Evolutionary conservation across 305 asterid species (phyloP).

Genomic region (Fraxinus sp.): DNA sequence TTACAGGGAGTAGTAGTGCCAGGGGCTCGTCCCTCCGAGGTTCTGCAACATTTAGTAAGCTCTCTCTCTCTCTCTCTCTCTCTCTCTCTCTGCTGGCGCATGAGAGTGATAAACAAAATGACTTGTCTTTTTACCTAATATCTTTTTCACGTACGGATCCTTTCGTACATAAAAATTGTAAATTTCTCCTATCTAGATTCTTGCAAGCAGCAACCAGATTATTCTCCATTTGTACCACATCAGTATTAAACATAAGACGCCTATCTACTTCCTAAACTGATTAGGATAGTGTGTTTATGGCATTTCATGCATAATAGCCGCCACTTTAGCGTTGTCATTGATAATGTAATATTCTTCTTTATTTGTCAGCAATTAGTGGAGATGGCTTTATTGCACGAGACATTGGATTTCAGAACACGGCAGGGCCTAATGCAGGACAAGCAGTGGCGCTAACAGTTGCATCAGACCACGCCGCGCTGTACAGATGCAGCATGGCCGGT

Average conservation of each 20-base stretch:
- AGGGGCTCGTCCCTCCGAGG: conserved; percentile 50
- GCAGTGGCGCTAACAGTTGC: conserved; percentile 60
- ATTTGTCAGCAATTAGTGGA: conserved; percentile 45
- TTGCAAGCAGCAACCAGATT: not conserved
- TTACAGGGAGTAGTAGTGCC: conserved; percentile 38
- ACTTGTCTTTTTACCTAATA: not conserved
- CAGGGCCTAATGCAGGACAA: conserved; percentile 53
- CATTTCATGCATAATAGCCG: too few species aligned
- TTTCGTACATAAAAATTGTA: not conserved
- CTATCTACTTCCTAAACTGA: too few species aligned
- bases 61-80: conserved; percentile 15
- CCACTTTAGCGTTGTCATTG: too few species aligned
- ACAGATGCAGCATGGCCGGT: conserved; percentile 62
- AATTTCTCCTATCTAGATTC: not conserved
- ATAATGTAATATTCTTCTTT: not conserved
- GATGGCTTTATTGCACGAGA: conserved; percentile 74
- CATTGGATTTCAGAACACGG: conserved; percentile 72
- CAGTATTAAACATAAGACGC: too few species aligned
- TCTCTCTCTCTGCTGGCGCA: not conserved
- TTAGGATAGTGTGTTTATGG: not conserved
- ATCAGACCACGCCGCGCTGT: conserved; percentile 63
- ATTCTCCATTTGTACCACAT: too few species aligned
- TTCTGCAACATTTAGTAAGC: conserved; percentile 69
- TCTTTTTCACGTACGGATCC: not conserved
- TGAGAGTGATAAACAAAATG: not conserved